Conservation (phyloP, 148 eudicot genomes). For the Talinum fruticosum region DNA sequence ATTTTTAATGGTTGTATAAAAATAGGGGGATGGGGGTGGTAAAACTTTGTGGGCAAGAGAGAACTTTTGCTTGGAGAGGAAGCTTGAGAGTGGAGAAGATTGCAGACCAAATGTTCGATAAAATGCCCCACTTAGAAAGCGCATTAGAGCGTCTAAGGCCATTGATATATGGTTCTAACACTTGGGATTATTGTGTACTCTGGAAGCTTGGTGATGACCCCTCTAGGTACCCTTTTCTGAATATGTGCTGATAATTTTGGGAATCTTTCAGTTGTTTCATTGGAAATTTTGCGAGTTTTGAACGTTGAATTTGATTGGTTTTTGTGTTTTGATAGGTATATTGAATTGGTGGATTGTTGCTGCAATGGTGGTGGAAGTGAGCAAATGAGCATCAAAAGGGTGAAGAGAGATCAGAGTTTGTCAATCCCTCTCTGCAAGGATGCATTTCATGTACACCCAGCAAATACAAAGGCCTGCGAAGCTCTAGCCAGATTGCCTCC, state of each 20-base stretch:
- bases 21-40: background rate
- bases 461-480: slow-evolving; percentile 48
- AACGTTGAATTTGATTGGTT: slow-evolving; percentile 2
- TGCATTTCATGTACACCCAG: slow-evolving; percentile 40
- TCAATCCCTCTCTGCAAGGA: slow-evolving; percentile 50
- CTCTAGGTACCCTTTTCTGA: slow-evolving; percentile 49
- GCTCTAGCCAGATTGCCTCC: slow-evolving; percentile 54
- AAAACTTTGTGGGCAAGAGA: background rate
- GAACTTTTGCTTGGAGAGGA: background rate
- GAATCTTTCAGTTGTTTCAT: background rate
- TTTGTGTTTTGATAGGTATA: slow-evolving; percentile 45
- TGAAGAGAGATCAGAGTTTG: slow-evolving; percentile 13
- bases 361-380: slow-evolving; percentile 54
- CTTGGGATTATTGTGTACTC: slow-evolving; percentile 79
- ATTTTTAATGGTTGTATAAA: background rate
- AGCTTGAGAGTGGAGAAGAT: background rate
- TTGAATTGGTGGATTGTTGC: slow-evolving; percentile 70
- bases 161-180: slow-evolving; percentile 33
- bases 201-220: slow-evolving; percentile 80
- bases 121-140: slow-evolving; percentile 54
- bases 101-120: slow-evolving; percentile 27
- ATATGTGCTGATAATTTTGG: background rate
- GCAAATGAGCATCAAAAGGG: slow-evolving; percentile 25
- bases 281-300: background rate
- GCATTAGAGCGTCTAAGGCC: slow-evolving; percentile 54